Percentiles rank a stretch among this genome's conserved stretches.
These are phyloP conservation scores for Solanum habrochaites DNA, from an alignment of 257 asterid species.

Conservation along the genomic window DNA sequence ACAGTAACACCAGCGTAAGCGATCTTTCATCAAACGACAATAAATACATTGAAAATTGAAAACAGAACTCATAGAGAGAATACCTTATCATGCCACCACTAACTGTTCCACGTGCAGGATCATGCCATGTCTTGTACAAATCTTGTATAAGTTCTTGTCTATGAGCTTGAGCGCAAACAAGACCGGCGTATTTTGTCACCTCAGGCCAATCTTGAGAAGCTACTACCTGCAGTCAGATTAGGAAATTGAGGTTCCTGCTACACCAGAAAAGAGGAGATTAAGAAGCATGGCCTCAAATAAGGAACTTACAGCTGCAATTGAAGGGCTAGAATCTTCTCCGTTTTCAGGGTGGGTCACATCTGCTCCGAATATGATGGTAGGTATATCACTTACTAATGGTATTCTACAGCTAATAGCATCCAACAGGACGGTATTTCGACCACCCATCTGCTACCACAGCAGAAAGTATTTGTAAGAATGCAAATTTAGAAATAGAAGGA, in stretches of 20 bases:
- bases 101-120: slow-evolving; percentile 85
- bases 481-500: not conserved
- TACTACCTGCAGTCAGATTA: slow-evolving; percentile 54
- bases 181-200: slow-evolving; percentile 93
- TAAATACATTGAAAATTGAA: not conserved
- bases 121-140: slow-evolving; percentile 94
- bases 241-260: not conserved
- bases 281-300: not conserved
- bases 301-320: slow-evolving; percentile 87
- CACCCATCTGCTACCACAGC: slow-evolving; percentile 76
- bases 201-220: slow-evolving; percentile 99
- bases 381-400: slow-evolving; percentile 94
- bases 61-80: not conserved
- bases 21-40: not conserved
- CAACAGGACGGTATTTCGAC: slow-evolving; percentile 77
- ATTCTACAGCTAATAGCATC: slow-evolving; percentile 93
- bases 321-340: slow-evolving; percentile 97
- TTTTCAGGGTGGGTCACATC: slow-evolving; percentile 99
- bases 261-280: not conserved
- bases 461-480: not conserved
- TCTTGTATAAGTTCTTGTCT: slow-evolving; percentile 95
- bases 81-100: slow-evolving; percentile 99
- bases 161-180: slow-evolving; percentile 98
- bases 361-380: slow-evolving; percentile 96
- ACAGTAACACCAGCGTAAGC: not conserved